Evolutionary conservation across 495 filamentous ascomycete species (phyloP), one percentile per base, ranked within the genome.

Genomic region (Penicillium longicatenatum): DNA sequence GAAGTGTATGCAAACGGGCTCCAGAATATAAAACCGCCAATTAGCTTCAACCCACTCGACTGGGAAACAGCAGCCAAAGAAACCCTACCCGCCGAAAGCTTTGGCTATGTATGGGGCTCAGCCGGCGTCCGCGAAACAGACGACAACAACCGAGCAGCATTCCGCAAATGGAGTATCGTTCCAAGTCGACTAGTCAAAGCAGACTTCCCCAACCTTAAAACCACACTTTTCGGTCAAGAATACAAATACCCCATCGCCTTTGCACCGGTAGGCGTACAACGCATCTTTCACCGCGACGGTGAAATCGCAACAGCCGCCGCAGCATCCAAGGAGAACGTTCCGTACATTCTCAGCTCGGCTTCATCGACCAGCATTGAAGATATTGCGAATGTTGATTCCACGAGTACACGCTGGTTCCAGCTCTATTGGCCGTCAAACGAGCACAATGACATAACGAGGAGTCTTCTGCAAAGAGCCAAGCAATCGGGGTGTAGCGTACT

Each of bases 371-470:
- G 68, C 43, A 75, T 79, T 22, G 79, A 81, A 48, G 70, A 80
- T 16, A 71, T 79, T 2, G 79, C 79, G 0, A 58, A 56, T 19
- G 78, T 73, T 0, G 75, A 67, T 52, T 74, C 66, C 3, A 51
- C 65, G 12, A 69, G 78, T 1, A 43, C 59, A 3, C 61, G 78
- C 4, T 83, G 80, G 75, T 88, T 78, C 66, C 85, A 89, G 67
- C 74, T 89, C 2, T 89, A 89, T 64, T 85, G 84, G 81, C 82
- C 83, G 11, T 49, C 12, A 0, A 63, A 63, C 47, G 64, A 73
- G 21, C 67, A 85, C 61, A 72, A 81, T 24, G 74, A 81, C 6
- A 66, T 87, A 26, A 86, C 86, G 0, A 57, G 66, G 0, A 78
- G 77, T 3, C 64, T 86, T 50, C 73, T 88, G 30, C 50, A 65